These are phyloP conservation scores for Thielaviopsis ethacetica DNA, from an alignment of 2,329 filamentous ascomycete species.

Conservation along the genomic window DNA sequence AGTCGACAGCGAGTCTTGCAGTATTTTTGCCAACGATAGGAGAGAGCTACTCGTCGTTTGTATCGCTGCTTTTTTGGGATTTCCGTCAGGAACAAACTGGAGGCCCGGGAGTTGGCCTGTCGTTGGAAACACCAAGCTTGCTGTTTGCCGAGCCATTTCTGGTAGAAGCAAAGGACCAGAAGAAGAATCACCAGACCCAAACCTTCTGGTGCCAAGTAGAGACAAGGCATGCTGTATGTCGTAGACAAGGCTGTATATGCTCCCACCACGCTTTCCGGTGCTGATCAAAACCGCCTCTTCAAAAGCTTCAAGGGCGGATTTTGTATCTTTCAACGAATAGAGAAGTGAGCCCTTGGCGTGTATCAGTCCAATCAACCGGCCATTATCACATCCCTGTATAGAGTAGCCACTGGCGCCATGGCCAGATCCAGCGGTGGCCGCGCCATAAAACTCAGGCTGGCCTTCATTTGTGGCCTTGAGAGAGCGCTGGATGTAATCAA, in stretches of 20 bases:
- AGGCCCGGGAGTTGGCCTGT: slow-evolving; percentile 69
- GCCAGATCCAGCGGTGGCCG: slow-evolving; percentile 8
- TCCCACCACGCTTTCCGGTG: slow-evolving; percentile 50
- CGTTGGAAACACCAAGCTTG: slow-evolving; percentile 63
- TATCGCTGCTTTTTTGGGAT: slow-evolving; percentile 62
- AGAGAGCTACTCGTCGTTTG: slow-evolving; percentile 93
- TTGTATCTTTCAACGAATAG: slow-evolving; percentile 73
- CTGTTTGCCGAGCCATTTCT: slow-evolving; percentile 67
- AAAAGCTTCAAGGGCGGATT: slow-evolving; percentile 69
- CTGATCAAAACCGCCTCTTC: slow-evolving; percentile 90
- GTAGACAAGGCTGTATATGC: slow-evolving; percentile 63
- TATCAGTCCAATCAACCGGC: slow-evolving; percentile 78
- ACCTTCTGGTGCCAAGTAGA: slow-evolving; percentile 16
- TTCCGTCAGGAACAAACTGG: slow-evolving; percentile 50
- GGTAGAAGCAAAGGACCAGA: slow-evolving; percentile 57
- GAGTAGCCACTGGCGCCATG: slow-evolving; percentile 55
- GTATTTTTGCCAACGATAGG: slow-evolving; percentile 89
- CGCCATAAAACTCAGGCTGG: neutral
- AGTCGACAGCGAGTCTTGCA: slow-evolving; percentile 85
- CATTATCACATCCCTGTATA: slow-evolving; percentile 75
- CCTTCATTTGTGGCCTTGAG: slow-evolving; percentile 23
- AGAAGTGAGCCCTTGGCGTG: slow-evolving; percentile 99
- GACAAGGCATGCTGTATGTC: slow-evolving; percentile 58
- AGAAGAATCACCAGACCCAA: neutral
- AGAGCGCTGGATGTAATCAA: slow-evolving; percentile 65